Evolutionary conservation across 495 filamentous ascomycete species (phyloP).

Genomic region (Geoglossum glabrum): DNA sequence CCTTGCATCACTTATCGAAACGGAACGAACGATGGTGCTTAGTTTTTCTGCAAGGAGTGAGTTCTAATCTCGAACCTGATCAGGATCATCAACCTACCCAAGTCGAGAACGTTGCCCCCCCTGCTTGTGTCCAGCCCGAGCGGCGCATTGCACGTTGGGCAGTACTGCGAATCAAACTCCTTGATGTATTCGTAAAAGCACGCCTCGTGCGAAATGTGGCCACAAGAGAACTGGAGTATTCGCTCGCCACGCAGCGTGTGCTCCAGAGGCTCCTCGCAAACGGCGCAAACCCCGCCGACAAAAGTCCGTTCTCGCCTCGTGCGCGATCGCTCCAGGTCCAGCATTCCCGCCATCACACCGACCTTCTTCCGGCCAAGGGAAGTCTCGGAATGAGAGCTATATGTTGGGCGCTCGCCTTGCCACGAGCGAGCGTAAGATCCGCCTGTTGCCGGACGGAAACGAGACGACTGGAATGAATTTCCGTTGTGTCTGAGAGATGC

Average conservation of each 20-base stretch:
- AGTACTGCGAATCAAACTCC: conserved; percentile 86
- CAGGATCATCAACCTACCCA: conserved; percentile 37
- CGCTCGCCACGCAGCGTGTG: conserved; percentile 90
- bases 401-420: not conserved
- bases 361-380: conserved; percentile 30
- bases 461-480: not conserved
- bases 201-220: conserved; percentile 90
- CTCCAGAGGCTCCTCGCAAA: conserved; percentile 93
- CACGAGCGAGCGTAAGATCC: not conserved
- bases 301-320: conserved; percentile 85
- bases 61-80: not conserved
- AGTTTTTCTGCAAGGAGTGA: conserved; percentile 53
- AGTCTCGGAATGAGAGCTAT: conserved; percentile 5
- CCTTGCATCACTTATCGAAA: conserved; percentile 44
- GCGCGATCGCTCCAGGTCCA: conserved; percentile 60
- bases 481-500: not conserved
- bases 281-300: conserved; percentile 81
- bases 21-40: conserved; percentile 79
- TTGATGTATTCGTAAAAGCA: conserved; percentile 99
- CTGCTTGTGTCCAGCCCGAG: conserved; percentile 85
- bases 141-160: conserved; percentile 85
- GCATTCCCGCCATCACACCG: conserved; percentile 43
- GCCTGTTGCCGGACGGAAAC: not conserved
- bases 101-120: conserved; percentile 83
- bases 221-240: conserved; percentile 88